Evolutionary conservation across 352 stramenopile species (phyloP).

Genomic region (Peronospora belbahrii): DNA sequence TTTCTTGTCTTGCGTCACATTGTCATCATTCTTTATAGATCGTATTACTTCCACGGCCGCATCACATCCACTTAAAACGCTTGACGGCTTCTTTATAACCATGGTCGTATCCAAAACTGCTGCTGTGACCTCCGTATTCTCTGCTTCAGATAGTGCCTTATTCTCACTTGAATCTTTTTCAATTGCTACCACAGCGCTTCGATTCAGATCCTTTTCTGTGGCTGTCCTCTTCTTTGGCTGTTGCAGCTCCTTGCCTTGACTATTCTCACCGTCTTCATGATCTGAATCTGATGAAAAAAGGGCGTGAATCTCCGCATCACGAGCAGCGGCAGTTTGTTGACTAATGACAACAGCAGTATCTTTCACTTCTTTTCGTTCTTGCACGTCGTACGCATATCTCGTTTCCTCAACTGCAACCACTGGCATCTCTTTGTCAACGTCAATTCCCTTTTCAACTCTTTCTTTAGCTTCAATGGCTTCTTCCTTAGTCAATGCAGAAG

Average conservation of each 20-base stretch:
- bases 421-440: constrained; percentile 6
- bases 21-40: not conserved
- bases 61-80: not conserved
- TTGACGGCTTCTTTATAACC: constrained; percentile 2
- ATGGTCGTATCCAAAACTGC: not conserved
- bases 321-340: constrained; percentile 8
- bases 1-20: not conserved
- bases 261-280: not conserved
- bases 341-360: not conserved
- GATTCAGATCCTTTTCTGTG: not conserved
- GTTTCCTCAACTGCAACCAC: not conserved
- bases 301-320: constrained; percentile 12
- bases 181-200: not conserved
- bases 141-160: not conserved
- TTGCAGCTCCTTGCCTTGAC: constrained; percentile 1
- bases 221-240: constrained; percentile 6
- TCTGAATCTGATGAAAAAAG: constrained; percentile 28
- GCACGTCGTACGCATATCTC: not conserved
- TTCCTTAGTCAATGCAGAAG: constrained; percentile 32
- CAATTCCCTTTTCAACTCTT: constrained; percentile 33
- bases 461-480: constrained; percentile 26
- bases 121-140: not conserved
- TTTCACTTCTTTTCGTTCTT: not conserved
- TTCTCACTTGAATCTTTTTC: not conserved
- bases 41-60: not conserved